Conservation (phyloP, 2,329 filamentous ascomycete genomes). For the Diatrype stigma region DNA sequence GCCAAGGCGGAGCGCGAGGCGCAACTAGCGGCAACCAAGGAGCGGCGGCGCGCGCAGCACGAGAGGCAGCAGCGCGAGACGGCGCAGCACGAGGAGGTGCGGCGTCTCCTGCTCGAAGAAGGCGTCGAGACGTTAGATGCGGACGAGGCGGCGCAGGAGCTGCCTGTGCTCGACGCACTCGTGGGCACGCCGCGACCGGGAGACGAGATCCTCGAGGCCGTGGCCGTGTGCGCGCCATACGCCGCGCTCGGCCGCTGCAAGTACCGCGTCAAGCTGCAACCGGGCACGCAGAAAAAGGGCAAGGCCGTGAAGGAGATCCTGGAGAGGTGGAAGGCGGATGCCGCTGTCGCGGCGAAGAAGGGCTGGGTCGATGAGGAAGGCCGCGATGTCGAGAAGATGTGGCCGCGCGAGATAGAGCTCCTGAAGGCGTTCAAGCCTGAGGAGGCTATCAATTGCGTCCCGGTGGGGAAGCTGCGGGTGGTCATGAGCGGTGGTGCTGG, state of each 20-base stretch:
- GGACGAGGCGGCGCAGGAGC: constrained; percentile 48
- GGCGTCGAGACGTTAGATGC: constrained; percentile 58
- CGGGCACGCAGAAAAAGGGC: constrained; percentile 84
- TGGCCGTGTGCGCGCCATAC: constrained; percentile 64
- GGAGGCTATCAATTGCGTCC: constrained; percentile 76
- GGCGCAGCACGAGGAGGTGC: constrained; percentile 70
- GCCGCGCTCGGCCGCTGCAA: constrained; percentile 66
- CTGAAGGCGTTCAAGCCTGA: constrained; percentile 76
- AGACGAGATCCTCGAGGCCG: constrained; percentile 72
- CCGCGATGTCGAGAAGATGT: constrained; percentile 69
- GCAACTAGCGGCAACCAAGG: constrained; percentile 65
- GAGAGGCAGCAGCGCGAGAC: constrained; percentile 70
- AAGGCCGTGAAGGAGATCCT: constrained; percentile 90
- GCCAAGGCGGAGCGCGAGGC: constrained; percentile 67
- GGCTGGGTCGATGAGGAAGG: constrained; percentile 57
- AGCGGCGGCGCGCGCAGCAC: constrained; percentile 76
- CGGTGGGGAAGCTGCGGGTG: constrained; percentile 74
- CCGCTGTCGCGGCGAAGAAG: constrained; percentile 53
- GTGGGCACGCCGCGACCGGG: constrained; percentile 74
- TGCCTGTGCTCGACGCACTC: constrained; percentile 61
- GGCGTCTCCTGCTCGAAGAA: constrained; percentile 56
- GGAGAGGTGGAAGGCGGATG: constrained; percentile 62
- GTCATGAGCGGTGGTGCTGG: constrained; percentile 63
- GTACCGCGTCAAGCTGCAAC: constrained; percentile 94
- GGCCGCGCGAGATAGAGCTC: constrained; percentile 81